Percentiles rank a stretch among this genome's conserved stretches.
phyloP scores from a whole-genome alignment of 2,329 filamentous ascomycete genomes.

The Colletotrichum ledebouriae region DNA sequence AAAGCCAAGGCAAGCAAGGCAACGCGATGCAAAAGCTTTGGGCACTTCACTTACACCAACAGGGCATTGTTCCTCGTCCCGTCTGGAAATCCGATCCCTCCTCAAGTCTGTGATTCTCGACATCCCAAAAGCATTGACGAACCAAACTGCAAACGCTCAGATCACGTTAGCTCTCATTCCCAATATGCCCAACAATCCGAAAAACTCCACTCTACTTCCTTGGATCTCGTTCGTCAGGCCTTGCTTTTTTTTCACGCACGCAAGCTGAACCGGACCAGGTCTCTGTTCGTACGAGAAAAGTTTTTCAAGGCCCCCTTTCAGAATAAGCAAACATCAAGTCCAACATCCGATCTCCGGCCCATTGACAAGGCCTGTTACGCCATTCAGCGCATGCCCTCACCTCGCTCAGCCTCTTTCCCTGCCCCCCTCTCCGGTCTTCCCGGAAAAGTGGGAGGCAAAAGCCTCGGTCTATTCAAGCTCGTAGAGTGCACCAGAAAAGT shows the following conservation, averaged over 20 bases:
- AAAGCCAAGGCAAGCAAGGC: constrained; percentile 18
- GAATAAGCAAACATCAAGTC: constrained; percentile 30
- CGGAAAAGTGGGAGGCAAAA: not conserved
- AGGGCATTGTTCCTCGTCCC: constrained; percentile 27
- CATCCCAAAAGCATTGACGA: constrained; percentile 40
- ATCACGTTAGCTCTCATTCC: constrained; percentile 14
- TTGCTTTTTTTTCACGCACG: constrained; percentile 24
- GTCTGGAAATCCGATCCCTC: constrained; percentile 35
- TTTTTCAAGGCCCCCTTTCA: constrained; percentile 4
- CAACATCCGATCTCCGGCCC: constrained; percentile 27
- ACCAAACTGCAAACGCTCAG: constrained; percentile 21
- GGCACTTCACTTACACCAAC: not conserved
- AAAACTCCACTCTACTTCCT: not conserved
- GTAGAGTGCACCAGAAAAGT: constrained; percentile 7
- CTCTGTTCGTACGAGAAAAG: constrained; percentile 1
- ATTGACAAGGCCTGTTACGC: constrained; percentile 12
- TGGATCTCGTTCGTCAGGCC: not conserved
- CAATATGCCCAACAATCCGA: constrained; percentile 28
- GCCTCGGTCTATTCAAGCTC: constrained; percentile 16
- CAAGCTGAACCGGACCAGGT: not conserved
- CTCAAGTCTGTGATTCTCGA: constrained; percentile 34
- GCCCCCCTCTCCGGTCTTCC: constrained; percentile 3
- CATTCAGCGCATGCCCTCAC: constrained; percentile 12
- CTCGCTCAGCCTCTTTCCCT: constrained; percentile 12
- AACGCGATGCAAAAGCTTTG: constrained; percentile 17